A percentile compares a stretch with the other conserved stretches of the same genome.
Conservation (phyloP, 805 yeast species). For the Saturnispora diversa region DNA sequence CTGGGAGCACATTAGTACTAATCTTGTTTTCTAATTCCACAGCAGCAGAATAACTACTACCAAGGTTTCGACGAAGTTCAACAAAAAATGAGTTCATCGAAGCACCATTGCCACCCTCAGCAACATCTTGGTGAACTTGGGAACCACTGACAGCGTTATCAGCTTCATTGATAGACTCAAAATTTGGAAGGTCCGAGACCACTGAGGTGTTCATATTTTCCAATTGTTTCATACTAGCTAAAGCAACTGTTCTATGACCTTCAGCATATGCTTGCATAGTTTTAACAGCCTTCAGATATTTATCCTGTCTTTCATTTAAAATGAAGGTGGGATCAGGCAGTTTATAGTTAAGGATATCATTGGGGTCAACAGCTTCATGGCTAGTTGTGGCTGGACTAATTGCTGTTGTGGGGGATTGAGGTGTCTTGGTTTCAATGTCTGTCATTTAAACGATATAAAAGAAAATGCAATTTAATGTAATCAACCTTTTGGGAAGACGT, state of each 20-base stretch:
- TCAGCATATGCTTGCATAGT: constrained; percentile 22
- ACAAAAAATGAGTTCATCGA: constrained; percentile 27
- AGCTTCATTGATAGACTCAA: constrained; percentile 21
- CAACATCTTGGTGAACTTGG: neutral
- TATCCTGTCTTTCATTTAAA: constrained; percentile 23
- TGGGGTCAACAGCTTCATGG: neutral
- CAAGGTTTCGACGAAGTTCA: constrained; percentile 23
- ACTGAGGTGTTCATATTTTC: constrained; percentile 22
- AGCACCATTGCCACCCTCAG: neutral
- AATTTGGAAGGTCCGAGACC: constrained; percentile 23
- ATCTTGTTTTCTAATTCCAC: constrained; percentile 34
- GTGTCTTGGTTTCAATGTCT: neutral
- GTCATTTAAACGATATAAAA: neutral
- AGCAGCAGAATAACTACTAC: constrained; percentile 29
- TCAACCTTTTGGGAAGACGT: too few relatives aligned
- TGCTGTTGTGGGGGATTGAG: neutral
- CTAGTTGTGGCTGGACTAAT: neutral
- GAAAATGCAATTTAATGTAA: too few relatives aligned
- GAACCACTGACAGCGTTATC: constrained; percentile 7
- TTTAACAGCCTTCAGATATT: constrained; percentile 22
- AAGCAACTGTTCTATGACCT: constrained; percentile 22
- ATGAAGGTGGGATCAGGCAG: constrained; percentile 26
- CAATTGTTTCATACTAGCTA: constrained; percentile 18
- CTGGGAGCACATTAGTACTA: constrained; percentile 34
- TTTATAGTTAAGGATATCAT: constrained; percentile 11